Percentiles rank a stretch among this genome's conserved stretches.
Conservation (phyloP, 352 stramenopile genomes). For the Pythium scleroteichum region DNA sequence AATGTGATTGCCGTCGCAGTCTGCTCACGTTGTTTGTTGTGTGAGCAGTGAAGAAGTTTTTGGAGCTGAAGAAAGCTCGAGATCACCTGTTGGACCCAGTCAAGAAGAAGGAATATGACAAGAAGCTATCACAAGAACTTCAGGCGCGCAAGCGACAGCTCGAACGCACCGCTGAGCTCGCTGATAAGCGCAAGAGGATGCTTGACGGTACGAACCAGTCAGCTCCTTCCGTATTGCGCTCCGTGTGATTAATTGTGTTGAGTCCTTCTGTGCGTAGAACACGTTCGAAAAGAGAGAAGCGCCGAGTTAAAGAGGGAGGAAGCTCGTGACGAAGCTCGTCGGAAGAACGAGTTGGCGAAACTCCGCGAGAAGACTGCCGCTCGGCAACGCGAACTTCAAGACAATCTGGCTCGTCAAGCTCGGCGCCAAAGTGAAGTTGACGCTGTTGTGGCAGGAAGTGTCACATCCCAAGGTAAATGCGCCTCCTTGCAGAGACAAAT, state of each 20-base stretch:
- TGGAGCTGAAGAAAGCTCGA: slow-evolving; percentile 76
- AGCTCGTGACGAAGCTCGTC: slow-evolving; percentile 17
- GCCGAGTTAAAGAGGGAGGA: slow-evolving; percentile 44
- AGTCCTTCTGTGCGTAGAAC: too few species aligned
- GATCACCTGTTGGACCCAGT: slow-evolving; percentile 77
- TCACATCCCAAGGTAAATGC: background rate
- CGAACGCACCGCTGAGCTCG: slow-evolving; percentile 59
- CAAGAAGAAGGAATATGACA: slow-evolving; percentile 83
- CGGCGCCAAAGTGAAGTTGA: slow-evolving; percentile 36
- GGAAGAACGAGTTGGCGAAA: slow-evolving; percentile 51
- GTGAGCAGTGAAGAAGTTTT: slow-evolving; percentile 72
- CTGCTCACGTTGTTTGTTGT: slow-evolving; percentile 6
- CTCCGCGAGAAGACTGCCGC: slow-evolving; percentile 54
- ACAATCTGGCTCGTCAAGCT: slow-evolving; percentile 45
- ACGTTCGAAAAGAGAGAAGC: slow-evolving; percentile 59
- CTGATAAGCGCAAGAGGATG: slow-evolving; percentile 62
- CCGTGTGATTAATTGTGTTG: background rate
- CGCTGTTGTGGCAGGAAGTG: slow-evolving; percentile 21
- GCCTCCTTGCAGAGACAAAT: background rate
- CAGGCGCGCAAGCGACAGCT: slow-evolving; percentile 67
- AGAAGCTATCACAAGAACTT: slow-evolving; percentile 64
- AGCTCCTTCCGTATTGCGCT: too few species aligned
- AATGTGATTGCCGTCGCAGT: background rate
- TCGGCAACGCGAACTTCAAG: slow-evolving; percentile 55
- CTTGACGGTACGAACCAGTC: slow-evolving; percentile 29